Evolutionary conservation across 345 rosid species (phyloP).

Genomic region (Lenwebbia sp.): DNA sequence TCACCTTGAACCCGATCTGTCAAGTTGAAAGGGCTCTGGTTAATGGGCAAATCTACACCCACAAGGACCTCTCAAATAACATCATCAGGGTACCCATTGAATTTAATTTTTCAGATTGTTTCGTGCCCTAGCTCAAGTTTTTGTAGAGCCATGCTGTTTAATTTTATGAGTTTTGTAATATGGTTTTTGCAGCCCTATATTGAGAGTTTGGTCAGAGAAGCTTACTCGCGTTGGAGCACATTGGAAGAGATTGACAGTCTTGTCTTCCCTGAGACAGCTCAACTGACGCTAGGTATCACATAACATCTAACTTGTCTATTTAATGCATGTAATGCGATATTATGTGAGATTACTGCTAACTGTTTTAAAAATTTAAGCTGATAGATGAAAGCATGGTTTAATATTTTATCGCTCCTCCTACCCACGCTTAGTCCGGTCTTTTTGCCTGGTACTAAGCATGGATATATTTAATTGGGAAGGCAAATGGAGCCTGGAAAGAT

Average conservation of each 20-base stretch:
- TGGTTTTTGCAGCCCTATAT: slow-evolving; percentile 23
- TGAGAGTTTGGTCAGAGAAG: slow-evolving; percentile 43
- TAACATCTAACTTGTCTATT: neutral
- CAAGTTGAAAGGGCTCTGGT: slow-evolving; percentile 40
- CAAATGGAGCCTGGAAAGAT: too few relatives aligned
- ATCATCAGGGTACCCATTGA: slow-evolving; percentile 26
- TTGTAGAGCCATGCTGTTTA: neutral
- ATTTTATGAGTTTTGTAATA: neutral
- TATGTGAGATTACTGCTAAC: too few relatives aligned
- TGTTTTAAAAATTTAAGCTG: too few relatives aligned
- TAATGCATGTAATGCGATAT: neutral
- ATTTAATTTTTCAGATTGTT: neutral
- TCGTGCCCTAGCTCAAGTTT: neutral
- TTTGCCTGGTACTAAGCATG: too few relatives aligned
- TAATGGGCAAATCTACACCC: slow-evolving; percentile 25
- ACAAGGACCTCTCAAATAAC: slow-evolving; percentile 11
- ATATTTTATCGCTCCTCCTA: too few relatives aligned
- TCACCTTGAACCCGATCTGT: slow-evolving; percentile 61
- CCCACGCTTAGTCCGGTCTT: too few relatives aligned
- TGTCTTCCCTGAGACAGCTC: slow-evolving; percentile 20
- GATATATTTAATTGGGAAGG: too few relatives aligned
- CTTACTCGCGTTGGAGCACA: slow-evolving; percentile 38
- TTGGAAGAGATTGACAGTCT: slow-evolving; percentile 35
- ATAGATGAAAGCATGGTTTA: too few relatives aligned
- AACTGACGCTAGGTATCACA: slow-evolving; percentile 42